Base-by-base conservation (phyloP, 73 alveolate species). In the Paramecium primaurelia region DNA sequence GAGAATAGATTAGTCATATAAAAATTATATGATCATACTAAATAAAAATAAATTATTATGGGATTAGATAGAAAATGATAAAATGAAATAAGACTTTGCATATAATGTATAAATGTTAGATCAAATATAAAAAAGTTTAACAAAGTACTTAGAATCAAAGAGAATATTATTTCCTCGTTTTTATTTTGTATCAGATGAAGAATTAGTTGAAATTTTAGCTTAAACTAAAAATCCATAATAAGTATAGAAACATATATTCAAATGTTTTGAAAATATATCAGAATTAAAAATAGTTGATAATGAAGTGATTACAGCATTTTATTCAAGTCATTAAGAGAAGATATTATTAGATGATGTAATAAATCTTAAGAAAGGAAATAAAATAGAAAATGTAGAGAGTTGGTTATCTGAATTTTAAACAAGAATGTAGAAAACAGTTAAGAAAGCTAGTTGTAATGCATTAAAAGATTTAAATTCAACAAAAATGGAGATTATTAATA, bases 131-230 rank as follows among this genome's bases (percentile, higher is more conserved):
- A 98, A 96, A 93, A 88, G 97, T 44, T 89, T 98, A 42, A 95
- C 94, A 86, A 98, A 97, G 68, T 98, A 97, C 83, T 95, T 98
- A 59, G 99, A 98, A 92, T 92, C 98, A 49, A 98, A 98, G 95
- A 96, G 99, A 95, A 86, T 93, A 64, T 96, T 96, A 90, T 98
- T 97, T 96, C 99, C 99, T 40, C 92, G 99, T 59, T 97, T 97
- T 93, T 97, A 97, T 93, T 97, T 97, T 96, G 93, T 97, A 85
- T 97, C 99, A 32, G 96, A 97, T 97, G 99, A 97, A 75, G 99
- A 97, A 71, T 92, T 97, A 71, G 90, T 98, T 69, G 98, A 97
- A 93, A 97, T 98, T 22, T 92, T 98, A 93, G 97, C 99, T 11
- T 96, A 98, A 40, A 94, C 99, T 85, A 95, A 97, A 85, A 97